Evolutionary conservation across 805 yeast genomes (phyloP), one percentile per base, ranked within the genome.

Genomic region (Metschnikowia arizonensis): DNA sequence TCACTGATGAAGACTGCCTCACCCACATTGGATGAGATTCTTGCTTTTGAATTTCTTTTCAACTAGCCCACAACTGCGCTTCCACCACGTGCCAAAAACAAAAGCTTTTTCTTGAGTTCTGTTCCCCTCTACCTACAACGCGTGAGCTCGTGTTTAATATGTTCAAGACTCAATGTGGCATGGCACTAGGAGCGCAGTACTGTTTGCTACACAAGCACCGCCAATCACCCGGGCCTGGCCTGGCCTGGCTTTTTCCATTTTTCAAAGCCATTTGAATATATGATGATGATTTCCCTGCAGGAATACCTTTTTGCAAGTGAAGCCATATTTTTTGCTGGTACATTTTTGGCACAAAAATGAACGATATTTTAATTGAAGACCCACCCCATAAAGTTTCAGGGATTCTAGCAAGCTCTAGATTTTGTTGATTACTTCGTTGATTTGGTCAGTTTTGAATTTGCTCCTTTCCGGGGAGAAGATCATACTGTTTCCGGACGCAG

Each of bases 101-200:
- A 32, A 24, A 54, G 50, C 34, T 31, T 42, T 33, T 21, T 42
- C 52, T 73, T 73, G 36, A 69, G 42, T 5, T 50, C 54, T 3
- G 56, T 40, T 2, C 76, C 76, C 64, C 68, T n/a, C n/a, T n/a
- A 71, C 40, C 65, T 57, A 52, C 63, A 74, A 5, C 74, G 73
- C 12, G 69, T 64, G 9, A 66, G 55, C 23, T 57, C 58, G 5
- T 64, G 64, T 25, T 49, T 47, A 5, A 55, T n/a, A n/a, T 54
- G 11, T 66, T 60, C 17, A 70, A 33, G 1, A 72, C 70, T 40
- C 76, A 54, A n/a, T n/a, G 53, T 73, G 77, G 51, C 78, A 73
- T 1, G 78, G 77, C 4, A 73, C 58, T 4, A 72, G 26, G 4
- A 72, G 36, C 2, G 75, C 69, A 9, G 73, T 50, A 21, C 58